Conservation (phyloP, 2,329 filamentous ascomycete species). For the Aspergillus melleus region DNA sequence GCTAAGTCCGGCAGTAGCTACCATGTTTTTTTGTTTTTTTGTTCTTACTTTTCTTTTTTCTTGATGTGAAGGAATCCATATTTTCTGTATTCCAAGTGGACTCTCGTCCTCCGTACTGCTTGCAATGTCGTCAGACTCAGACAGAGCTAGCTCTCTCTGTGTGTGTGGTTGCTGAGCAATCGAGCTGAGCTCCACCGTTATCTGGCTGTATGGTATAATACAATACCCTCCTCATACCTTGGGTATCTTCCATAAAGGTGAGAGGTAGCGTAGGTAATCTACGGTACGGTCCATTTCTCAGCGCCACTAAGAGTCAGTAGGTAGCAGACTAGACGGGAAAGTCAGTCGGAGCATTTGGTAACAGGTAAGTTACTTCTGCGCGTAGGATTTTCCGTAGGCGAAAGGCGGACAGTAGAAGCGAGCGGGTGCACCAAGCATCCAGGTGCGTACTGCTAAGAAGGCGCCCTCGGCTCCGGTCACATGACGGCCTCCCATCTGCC, state of each 20-base stretch:
- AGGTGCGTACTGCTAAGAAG: no score
- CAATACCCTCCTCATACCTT: constrained; percentile 12
- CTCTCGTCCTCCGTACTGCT: no score
- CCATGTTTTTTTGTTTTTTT: no score
- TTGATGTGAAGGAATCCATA: no score
- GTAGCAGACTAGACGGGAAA: not conserved
- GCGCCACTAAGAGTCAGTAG: no score
- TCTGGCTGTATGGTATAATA: constrained; percentile 12
- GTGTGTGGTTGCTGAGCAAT: not conserved
- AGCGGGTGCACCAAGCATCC: no score
- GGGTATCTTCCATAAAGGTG: not conserved
- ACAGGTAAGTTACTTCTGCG: not conserved
- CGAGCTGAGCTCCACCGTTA: not conserved
- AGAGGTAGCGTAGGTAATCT: not conserved
- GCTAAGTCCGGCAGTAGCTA: no score
- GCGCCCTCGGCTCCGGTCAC: no score
- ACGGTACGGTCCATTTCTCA: not conserved
- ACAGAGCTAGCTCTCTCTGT: no score
- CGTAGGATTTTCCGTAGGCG: not conserved
- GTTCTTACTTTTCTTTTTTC: no score
- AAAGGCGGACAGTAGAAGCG: not conserved
- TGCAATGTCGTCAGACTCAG: not conserved
- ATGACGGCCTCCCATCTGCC: no score
- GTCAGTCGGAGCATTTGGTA: not conserved
- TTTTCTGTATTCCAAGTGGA: no score